Percentiles rank a stretch among this genome's conserved stretches.
phyloP scores from a whole-genome alignment of 78 protist genomes.

The Emiliania huxleyi region DNA sequence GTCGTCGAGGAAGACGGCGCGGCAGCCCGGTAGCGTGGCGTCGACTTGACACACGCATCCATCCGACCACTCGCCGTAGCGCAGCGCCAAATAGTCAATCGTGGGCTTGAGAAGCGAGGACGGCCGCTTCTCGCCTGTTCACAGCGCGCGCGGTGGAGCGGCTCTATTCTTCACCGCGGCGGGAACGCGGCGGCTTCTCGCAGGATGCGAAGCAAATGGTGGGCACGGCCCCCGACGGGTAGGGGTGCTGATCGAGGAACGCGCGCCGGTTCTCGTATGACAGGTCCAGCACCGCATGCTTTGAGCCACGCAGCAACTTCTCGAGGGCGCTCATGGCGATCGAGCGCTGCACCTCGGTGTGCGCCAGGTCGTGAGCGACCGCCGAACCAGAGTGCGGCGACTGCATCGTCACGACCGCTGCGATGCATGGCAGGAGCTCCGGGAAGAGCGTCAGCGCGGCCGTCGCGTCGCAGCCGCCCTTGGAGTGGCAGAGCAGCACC shows the following conservation, averaged over 20 bases:
- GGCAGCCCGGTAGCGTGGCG: background rate
- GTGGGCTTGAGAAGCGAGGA: background rate
- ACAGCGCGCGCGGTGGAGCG: no score
- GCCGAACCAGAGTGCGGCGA: background rate
- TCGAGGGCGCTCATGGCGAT: background rate
- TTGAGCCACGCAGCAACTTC: background rate
- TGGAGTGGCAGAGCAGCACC: background rate
- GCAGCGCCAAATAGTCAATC: background rate
- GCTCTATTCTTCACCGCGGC: no score
- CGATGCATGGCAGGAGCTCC: background rate
- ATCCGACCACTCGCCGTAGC: background rate
- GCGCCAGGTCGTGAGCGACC: background rate
- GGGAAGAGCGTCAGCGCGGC: slow-evolving; percentile 13
- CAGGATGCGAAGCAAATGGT: background rate
- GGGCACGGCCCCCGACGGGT: background rate
- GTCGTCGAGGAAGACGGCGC: background rate
- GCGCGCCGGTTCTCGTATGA: background rate
- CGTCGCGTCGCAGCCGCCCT: background rate
- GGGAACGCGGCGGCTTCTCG: no score
- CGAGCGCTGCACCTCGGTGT: background rate
- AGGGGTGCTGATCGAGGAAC: background rate
- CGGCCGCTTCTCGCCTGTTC: no score
- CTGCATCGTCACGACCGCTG: background rate
- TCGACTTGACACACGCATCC: background rate
- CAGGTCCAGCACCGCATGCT: background rate